phyloP scores from a whole-genome alignment of 2,329 filamentous ascomycete species.

The Sporothrix inflata region DNA sequence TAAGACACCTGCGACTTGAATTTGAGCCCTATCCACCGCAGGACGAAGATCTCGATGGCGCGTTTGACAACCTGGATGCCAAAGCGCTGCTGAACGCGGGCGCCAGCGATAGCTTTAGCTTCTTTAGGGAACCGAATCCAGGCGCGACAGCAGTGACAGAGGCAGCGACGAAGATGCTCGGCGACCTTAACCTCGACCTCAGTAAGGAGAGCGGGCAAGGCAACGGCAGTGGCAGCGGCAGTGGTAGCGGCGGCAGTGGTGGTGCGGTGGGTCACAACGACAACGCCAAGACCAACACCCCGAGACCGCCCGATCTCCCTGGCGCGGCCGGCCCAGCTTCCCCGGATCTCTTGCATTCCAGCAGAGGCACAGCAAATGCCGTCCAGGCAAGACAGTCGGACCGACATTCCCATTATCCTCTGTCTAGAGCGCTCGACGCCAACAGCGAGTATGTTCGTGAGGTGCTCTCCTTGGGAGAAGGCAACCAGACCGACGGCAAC shows the following conservation, averaged over 20 bases:
- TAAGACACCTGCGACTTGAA: slow-evolving; percentile 59
- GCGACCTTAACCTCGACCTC: neutral
- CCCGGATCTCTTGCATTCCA: slow-evolving; percentile 2
- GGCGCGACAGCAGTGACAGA: neutral
- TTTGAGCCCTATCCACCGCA: slow-evolving; percentile 52
- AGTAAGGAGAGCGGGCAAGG: neutral
- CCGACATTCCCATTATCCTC: slow-evolving; percentile 30
- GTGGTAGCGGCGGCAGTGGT: neutral
- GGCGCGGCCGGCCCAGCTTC: neutral
- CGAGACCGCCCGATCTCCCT: neutral
- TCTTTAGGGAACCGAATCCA: slow-evolving; percentile 45
- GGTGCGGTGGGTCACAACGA: too few relatives aligned
- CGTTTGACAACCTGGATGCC: slow-evolving; percentile 44
- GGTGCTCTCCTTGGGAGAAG: slow-evolving; percentile 37
- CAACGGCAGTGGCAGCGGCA: neutral
- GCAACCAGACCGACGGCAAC: slow-evolving; percentile 25
- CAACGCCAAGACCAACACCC: neutral
- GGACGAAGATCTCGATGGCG: slow-evolving; percentile 38
- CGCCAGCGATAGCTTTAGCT: slow-evolving; percentile 49
- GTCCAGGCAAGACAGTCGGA: slow-evolving; percentile 14
- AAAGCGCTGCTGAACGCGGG: slow-evolving; percentile 47
- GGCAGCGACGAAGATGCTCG: neutral
- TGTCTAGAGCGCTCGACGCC: slow-evolving; percentile 13
- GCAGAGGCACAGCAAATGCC: neutral
- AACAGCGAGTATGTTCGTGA: slow-evolving; percentile 36